Evolutionary conservation across 352 stramenopile species (phyloP).

Genomic region (Aphanomyces stellatus): DNA sequence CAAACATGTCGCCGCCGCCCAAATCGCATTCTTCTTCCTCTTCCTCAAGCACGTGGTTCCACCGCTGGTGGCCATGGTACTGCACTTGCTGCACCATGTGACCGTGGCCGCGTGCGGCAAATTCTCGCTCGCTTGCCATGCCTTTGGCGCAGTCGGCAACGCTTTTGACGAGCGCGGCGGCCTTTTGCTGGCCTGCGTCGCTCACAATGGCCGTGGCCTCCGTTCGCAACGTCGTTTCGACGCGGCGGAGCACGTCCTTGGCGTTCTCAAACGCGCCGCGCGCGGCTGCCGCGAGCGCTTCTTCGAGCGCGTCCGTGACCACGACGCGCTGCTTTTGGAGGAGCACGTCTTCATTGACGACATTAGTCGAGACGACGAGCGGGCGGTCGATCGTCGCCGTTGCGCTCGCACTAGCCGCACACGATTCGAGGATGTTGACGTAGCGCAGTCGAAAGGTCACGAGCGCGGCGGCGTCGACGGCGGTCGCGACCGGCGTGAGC

Average conservation of each 20-base stretch:
- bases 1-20: background rate
- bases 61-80: background rate
- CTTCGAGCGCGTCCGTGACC: background rate
- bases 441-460: background rate
- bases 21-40: no score
- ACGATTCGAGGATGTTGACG: background rate
- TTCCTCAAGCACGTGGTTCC: background rate
- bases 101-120: background rate
- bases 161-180: background rate
- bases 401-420: background rate
- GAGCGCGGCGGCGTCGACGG: no score
- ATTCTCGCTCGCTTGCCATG: background rate
- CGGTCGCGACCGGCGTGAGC: background rate
- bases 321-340: background rate
- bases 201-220: background rate
- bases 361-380: slow-evolving; percentile 4
- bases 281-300: background rate
- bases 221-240: background rate
- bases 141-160: background rate
- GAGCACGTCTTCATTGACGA: slow-evolving; percentile 17
- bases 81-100: background rate
- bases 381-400: background rate
- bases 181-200: background rate
- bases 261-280: background rate
- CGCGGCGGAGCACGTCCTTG: background rate